Evolutionary conservation across 169 alveolate species (phyloP), one percentile per base, ranked within the genome.

Genomic region (Cryptosporidium ubiquitum): DNA sequence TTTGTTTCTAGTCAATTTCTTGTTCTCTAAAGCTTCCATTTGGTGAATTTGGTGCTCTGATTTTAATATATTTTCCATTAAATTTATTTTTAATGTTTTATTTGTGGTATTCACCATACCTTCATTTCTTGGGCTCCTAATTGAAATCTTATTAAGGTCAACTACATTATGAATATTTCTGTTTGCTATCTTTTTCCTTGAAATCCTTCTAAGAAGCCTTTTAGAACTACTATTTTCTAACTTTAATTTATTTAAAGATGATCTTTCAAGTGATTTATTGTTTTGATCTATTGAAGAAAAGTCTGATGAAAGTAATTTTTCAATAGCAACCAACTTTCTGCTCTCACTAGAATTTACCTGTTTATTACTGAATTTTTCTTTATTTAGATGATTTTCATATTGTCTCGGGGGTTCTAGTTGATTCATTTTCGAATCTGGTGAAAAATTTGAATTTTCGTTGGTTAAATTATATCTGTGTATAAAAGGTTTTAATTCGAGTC

Each of bases 221-320:
- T 26, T 40, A 16, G 37, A 23, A 26, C 9, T 39, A 18, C n/a
- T 42, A 0, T 23, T 29, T 64, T 64, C 71, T 18, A 33, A 5
- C 23, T 37, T 31, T 2, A 33, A 20, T 64, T 33, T 64, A 64
- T n/a, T 64, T 33, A 23, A 64, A 55, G 20, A 51, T 69, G 18
- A 10, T 71, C 23, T 70, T 51, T 47, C 35, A 49, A 7, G 9
- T 49, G 60, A 20, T 16, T 39, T 10, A 69, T 58, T 37, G 18
- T 5, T 73, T 52, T 35, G 26, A n/a, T 73, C 85, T 0, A 70
- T 49, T 20, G 71, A 52, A 35, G 85, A 73, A 58, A 73, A 73
- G 68, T 73, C 85, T 9, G 85, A 73, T 26, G 85, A 33, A 51
- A 73, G 85, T 18, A 73, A 73, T 73, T 73, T 73, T 16, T 73